These are phyloP conservation scores for Sicyos baderoa DNA, from an alignment of 306 rosid genomes.

Conservation along the genomic window DNA sequence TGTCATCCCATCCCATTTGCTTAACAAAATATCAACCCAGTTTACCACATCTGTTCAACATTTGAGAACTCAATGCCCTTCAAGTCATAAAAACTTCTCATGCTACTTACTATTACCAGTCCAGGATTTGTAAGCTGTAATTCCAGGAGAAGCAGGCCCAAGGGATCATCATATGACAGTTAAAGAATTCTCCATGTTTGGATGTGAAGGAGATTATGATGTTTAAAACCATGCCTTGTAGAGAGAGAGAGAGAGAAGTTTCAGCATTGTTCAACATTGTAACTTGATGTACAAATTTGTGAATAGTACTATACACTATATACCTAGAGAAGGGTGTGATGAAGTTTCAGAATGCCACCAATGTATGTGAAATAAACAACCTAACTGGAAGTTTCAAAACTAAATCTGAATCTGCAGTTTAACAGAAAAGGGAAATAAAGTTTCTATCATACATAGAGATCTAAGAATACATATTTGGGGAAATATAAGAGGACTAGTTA, in stretches of 20 bases:
- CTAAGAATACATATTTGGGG: neutral
- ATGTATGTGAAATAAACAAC: neutral
- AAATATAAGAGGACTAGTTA: neutral
- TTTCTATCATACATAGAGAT: slow-evolving; percentile 6
- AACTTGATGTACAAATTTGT: slow-evolving; percentile 17
- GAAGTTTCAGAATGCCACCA: slow-evolving; percentile 12
- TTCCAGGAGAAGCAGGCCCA: neutral
- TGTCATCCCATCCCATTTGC: too few species aligned
- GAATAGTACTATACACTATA: slow-evolving; percentile 5
- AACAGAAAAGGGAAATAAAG: neutral
- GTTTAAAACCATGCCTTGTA: neutral
- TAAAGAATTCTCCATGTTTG: slow-evolving; percentile 11
- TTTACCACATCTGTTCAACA: too few species aligned
- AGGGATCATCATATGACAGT: neutral
- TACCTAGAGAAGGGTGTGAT: slow-evolving; percentile 19
- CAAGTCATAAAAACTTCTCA: too few species aligned
- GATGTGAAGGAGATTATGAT: neutral
- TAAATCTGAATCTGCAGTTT: neutral
- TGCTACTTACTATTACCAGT: neutral
- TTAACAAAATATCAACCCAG: too few species aligned
- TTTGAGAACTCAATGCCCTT: too few species aligned
- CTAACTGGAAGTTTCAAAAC: neutral
- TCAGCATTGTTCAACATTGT: slow-evolving; percentile 8
- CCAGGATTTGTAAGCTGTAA: neutral
- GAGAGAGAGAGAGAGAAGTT: slow-evolving; percentile 6